Evolutionary conservation across 2,329 filamentous ascomycete species (phyloP).

Genomic region (Colletotrichum sansevieriae): DNA sequence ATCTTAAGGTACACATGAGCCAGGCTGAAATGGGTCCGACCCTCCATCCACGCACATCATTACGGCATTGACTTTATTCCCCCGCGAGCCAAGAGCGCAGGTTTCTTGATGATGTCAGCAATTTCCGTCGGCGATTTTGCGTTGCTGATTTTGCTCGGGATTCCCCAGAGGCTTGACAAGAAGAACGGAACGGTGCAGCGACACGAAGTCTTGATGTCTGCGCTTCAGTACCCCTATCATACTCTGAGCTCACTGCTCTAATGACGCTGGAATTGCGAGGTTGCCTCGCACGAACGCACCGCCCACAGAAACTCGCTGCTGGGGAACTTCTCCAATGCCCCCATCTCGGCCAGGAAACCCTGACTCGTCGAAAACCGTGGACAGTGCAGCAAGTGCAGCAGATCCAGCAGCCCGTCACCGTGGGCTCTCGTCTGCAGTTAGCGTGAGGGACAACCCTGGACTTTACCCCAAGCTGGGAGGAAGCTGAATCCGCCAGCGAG

Average conservation of each 20-base stretch:
- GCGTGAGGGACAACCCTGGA: constrained; percentile 5
- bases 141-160: neutral
- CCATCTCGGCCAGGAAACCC: too few relatives aligned
- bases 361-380: too few relatives aligned
- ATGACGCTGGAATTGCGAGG: neutral
- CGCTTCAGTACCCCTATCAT: too few relatives aligned
- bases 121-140: neutral
- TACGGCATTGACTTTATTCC: constrained; percentile 2
- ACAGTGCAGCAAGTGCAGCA: neutral
- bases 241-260: too few relatives aligned
- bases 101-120: neutral
- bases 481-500: neutral
- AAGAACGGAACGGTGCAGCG: neutral
- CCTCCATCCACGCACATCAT: neutral
- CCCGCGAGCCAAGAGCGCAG: constrained; percentile 20
- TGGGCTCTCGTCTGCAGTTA: constrained; percentile 5
- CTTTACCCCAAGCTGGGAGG: constrained; percentile 5
- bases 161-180: neutral
- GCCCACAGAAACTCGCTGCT: too few relatives aligned
- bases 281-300: neutral
- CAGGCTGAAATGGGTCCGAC: constrained; percentile 1
- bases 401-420: neutral
- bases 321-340: too few relatives aligned
- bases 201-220: neutral
- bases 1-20: neutral